These are phyloP conservation scores for Castanea crenata DNA, from an alignment of 306 rosid genomes.

Conservation along the genomic window DNA sequence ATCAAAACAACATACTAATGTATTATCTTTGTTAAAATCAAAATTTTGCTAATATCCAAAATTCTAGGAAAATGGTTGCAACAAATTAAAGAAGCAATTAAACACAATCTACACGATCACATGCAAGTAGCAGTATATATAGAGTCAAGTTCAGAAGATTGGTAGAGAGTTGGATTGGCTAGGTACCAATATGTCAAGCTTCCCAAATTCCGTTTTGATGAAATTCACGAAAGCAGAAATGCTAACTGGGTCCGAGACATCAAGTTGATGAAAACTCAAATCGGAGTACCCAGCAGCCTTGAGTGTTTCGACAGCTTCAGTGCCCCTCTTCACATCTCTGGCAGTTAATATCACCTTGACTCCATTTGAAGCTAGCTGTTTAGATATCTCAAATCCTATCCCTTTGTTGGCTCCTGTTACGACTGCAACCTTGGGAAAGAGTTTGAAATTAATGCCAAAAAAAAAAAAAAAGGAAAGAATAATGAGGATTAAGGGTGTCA, in stretches of 20 bases:
- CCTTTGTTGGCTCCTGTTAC: conserved; percentile 28
- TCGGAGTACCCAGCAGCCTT: not conserved
- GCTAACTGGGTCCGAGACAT: not conserved
- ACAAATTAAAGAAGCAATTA: too few relatives aligned
- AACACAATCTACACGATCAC: too few relatives aligned
- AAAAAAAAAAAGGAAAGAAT: too few relatives aligned
- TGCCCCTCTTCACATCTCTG: not conserved
- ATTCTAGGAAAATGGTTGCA: too few relatives aligned
- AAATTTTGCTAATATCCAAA: too few relatives aligned
- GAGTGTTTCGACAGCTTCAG: not conserved
- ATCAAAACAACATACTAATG: too few relatives aligned
- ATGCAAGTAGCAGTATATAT: too few relatives aligned
- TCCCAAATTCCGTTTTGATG: not conserved
- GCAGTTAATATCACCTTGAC: not conserved
- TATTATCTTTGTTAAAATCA: too few relatives aligned
- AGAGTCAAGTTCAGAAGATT: too few relatives aligned
- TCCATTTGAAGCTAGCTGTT: conserved; percentile 5
- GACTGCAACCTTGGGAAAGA: conserved; percentile 8
- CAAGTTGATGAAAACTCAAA: conserved; percentile 3
- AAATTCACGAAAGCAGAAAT: not conserved
- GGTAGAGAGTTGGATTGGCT: too few relatives aligned
- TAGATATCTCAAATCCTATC: not conserved
- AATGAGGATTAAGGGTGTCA: too few relatives aligned
- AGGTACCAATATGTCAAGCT: not conserved
- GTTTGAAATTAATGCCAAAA: not conserved